Evolutionary conservation across 2,329 filamentous ascomycete species (phyloP), one percentile per base, ranked within the genome.

Genomic region (Hysterium pulicare): DNA sequence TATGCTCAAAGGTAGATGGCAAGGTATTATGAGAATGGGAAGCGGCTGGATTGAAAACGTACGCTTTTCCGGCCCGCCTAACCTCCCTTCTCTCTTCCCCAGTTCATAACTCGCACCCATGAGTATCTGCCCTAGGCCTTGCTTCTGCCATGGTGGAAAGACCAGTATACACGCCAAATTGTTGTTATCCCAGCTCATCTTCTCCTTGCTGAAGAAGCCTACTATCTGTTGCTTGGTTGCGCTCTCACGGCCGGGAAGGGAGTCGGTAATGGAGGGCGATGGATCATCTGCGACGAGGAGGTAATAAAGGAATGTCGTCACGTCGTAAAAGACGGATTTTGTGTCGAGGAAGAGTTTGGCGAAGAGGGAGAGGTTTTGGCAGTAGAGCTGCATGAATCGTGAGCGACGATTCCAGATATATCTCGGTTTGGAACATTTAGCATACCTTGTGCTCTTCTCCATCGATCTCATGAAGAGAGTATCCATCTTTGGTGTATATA

Each of bases 201-300:
- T 97, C 68, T 98, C 93, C 64, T 98, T 97, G 50, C 87, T 94
- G 72, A 97, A 98, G 76, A 97, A 97, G n/a, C 93, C 93, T 1
- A 91, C 81, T 22, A 96, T 83, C 59, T 84, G 81, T 23, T 23
- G 44, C 17, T 20, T 20, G 7, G 19, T 23, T 24, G 26, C 33
- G 3, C 47, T 40, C 3, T 33, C 17, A 5, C 32, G 7, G 13
- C 26, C 19, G 13, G 54, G 68, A 59, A 44, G 60, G 53, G 52
- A 59, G 28, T 37, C 63, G 44, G 36, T 64, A 51, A 58, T 72
- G 3, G 43, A 33, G 1, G 61, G 57, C 9, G 53, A 48, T 0
- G 75, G 75, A 54, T 79, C 72, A 7, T 82, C 86, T 59, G 90
- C 86, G 33, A 93, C 86, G 40, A 97, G 82, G 4, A 95, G 79